These are phyloP conservation scores for Penicillium tannophilum DNA, from an alignment of 495 filamentous ascomycete genomes.

Conservation along the genomic window DNA sequence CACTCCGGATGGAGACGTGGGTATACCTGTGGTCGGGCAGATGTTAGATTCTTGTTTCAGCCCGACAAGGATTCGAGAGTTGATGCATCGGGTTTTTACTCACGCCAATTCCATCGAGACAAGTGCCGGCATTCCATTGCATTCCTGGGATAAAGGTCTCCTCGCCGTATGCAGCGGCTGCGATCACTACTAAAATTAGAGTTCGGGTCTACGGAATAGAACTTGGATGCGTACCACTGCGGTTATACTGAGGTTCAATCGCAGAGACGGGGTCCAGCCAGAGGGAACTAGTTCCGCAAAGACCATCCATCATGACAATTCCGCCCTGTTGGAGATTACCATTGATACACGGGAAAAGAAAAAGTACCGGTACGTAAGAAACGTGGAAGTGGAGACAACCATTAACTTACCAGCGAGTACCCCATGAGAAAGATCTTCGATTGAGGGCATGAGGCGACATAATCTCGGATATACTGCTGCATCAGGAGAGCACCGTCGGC, in stretches of 20 bases:
- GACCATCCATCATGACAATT: slow-evolving; percentile 29
- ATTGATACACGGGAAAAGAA: background rate
- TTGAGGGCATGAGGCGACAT: slow-evolving; percentile 24
- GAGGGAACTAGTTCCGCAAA: slow-evolving; percentile 33
- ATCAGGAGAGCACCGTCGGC: slow-evolving; percentile 25
- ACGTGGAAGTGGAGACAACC: background rate
- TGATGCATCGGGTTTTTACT: slow-evolving; percentile 5
- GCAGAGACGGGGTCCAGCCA: slow-evolving; percentile 20
- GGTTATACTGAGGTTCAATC: slow-evolving; percentile 22
- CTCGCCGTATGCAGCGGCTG: slow-evolving; percentile 30
- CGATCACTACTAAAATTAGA: slow-evolving; percentile 19
- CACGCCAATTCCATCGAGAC: slow-evolving; percentile 28
- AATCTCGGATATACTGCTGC: slow-evolving; percentile 28
- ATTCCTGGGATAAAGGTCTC: slow-evolving; percentile 26
- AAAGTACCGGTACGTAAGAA: background rate
- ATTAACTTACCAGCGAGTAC: slow-evolving; percentile 26
- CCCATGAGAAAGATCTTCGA: slow-evolving; percentile 29
- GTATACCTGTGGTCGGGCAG: slow-evolving; percentile 16
- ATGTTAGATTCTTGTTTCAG: background rate
- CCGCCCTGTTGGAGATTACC: slow-evolving; percentile 20
- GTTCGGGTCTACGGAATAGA: background rate
- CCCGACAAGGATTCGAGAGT: background rate
- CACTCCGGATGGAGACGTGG: slow-evolving; percentile 29
- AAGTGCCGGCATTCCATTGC: slow-evolving; percentile 29
- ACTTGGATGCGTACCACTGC: slow-evolving; percentile 13